phyloP scores from a whole-genome alignment of 1,139 yeast species.

The Candida glucosophila region DNA sequence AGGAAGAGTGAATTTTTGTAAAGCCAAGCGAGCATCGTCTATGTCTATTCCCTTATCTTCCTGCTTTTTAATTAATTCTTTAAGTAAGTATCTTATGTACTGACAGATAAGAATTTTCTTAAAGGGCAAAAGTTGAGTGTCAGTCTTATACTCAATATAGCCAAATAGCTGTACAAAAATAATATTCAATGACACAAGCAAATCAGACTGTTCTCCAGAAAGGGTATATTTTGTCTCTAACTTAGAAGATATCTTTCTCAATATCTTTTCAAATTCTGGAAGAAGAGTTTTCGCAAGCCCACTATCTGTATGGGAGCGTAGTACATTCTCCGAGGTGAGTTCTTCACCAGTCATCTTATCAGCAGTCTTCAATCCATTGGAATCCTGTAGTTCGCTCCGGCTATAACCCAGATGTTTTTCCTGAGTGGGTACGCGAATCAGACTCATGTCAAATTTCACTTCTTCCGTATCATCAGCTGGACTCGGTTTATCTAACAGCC shows the following conservation, averaged over 20 bases:
- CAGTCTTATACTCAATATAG: neutral
- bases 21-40: conserved; percentile 9
- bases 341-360: no score
- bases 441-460: conserved; percentile 31
- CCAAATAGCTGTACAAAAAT: conserved; percentile 12
- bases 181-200: conserved; percentile 24
- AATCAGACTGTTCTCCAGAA: conserved; percentile 29
- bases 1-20: conserved; percentile 29
- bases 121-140: conserved; percentile 7
- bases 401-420: neutral
- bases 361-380: neutral
- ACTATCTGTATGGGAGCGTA: conserved; percentile 14
- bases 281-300: conserved; percentile 15
- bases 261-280: conserved; percentile 24
- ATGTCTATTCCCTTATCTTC: conserved; percentile 7
- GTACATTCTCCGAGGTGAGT: no score
- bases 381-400: neutral
- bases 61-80: conserved; percentile 22
- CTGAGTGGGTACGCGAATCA: conserved; percentile 10
- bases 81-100: conserved; percentile 31
- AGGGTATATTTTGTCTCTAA: conserved; percentile 24
- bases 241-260: conserved; percentile 28
- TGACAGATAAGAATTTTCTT: conserved; percentile 28
- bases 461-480: conserved; percentile 7
- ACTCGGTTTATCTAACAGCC: conserved; percentile 23